Evolutionary conservation across 441 rosid genomes (phyloP).

Genomic region (Croton setiger): DNA sequence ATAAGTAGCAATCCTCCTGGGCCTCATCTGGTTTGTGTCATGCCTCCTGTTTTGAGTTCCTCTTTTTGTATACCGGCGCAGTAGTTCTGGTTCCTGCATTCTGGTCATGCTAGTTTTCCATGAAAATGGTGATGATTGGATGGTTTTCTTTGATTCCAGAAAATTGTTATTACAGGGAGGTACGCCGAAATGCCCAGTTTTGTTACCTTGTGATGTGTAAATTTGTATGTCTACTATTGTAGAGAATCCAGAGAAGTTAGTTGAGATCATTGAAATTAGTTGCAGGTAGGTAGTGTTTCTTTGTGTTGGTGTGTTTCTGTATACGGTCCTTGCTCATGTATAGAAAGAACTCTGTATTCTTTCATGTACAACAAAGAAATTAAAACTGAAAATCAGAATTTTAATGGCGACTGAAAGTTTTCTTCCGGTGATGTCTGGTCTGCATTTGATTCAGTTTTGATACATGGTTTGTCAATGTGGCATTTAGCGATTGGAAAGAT

Average conservation of each 20-base stretch:
- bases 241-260: conserved; percentile 19
- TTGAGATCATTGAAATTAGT: conserved; percentile 15
- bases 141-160: conserved; percentile 8
- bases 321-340: conserved; percentile 21
- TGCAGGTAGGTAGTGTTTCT: conserved; percentile 17
- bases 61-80: conserved; percentile 74
- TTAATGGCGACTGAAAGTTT: too few relatives aligned
- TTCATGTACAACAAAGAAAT: conserved; percentile 16
- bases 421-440: background rate
- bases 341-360: conserved; percentile 20
- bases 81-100: conserved; percentile 12
- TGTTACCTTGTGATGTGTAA: conserved; percentile 23
- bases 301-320: conserved; percentile 3
- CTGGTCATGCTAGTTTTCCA: conserved; percentile 6
- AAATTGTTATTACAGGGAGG: conserved; percentile 4
- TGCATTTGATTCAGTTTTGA: background rate
- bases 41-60: conserved; percentile 89
- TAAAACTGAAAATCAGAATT: background rate
- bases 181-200: conserved; percentile 15
- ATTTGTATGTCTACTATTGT: conserved; percentile 16
- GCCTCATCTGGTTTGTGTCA: conserved; percentile 86
- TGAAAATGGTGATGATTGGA: background rate
- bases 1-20: conserved; percentile 88
- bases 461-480: too few relatives aligned
- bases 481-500: too few relatives aligned